These are phyloP conservation scores for Mortierella sp. DNA, from an alignment of 371 early-diverging fungal genomes.

Conservation along the genomic window DNA sequence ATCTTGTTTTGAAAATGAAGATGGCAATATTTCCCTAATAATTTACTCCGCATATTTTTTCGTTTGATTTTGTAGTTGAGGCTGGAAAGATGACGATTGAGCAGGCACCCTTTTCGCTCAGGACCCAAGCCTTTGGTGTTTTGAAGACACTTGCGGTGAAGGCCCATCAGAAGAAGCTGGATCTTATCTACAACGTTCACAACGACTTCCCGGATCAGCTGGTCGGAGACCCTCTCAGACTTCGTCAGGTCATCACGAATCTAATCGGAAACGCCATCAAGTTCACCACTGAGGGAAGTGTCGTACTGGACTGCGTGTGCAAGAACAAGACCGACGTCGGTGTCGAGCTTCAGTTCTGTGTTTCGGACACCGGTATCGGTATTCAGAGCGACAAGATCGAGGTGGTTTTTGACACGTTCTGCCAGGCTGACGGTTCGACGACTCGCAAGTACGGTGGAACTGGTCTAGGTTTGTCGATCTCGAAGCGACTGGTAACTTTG, in stretches of 20 bases:
- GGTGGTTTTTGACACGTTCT: constrained; percentile 85
- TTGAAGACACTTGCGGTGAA: constrained; percentile 79
- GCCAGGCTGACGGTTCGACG: constrained; percentile 86
- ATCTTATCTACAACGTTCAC: constrained; percentile 73
- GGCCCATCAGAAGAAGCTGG: constrained; percentile 76
- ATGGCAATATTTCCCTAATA: neutral
- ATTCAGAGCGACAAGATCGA: constrained; percentile 80
- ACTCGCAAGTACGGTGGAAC: constrained; percentile 89
- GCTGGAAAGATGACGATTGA: constrained; percentile 83
- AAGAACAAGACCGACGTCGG: constrained; percentile 57
- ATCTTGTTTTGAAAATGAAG: neutral
- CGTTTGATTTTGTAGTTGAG: constrained; percentile 64
- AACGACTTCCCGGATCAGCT: constrained; percentile 76
- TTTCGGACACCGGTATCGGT: constrained; percentile 91
- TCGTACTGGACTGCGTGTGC: constrained; percentile 65
- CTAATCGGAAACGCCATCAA: constrained; percentile 92
- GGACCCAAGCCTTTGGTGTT: constrained; percentile 74
- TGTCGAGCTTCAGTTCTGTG: constrained; percentile 73
- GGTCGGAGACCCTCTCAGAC: constrained; percentile 82
- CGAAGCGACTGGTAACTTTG: constrained; percentile 77
- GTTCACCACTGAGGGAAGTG: constrained; percentile 82
- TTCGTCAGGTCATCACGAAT: constrained; percentile 86
- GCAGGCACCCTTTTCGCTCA: constrained; percentile 75
- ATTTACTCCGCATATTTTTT: neutral
- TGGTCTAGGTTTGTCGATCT: constrained; percentile 88